Conservation (phyloP, 2,329 filamentous ascomycete genomes). For the Bipolaris bicolor region DNA sequence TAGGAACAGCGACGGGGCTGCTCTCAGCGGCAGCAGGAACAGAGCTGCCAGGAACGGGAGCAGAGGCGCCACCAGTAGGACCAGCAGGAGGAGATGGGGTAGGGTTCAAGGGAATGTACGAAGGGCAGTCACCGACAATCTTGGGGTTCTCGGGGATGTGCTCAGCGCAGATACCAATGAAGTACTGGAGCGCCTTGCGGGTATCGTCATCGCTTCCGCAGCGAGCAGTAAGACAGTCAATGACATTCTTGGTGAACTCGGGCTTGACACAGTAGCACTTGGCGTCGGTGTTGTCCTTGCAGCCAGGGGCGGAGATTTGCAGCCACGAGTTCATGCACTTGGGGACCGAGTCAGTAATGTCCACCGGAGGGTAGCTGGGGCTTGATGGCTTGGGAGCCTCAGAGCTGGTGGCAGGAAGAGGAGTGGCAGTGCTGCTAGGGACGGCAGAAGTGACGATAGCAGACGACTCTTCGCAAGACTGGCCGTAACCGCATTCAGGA, state of each 20-base stretch:
- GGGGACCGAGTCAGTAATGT: constrained; percentile 74
- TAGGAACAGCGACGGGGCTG: constrained; percentile 15
- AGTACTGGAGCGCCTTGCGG: constrained; percentile 75
- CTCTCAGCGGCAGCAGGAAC: constrained; percentile 19
- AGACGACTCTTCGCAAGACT: constrained; percentile 23
- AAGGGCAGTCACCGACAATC: constrained; percentile 77
- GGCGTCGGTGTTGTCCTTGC: constrained; percentile 81
- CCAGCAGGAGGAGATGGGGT: constrained; percentile 33
- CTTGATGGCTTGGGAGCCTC: constrained; percentile 25
- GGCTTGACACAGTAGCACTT: constrained; percentile 85
- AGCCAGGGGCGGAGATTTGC: constrained; percentile 64
- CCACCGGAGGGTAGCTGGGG: constrained; percentile 32
- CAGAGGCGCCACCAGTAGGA: constrained; percentile 21
- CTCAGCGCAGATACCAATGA: constrained; percentile 87
- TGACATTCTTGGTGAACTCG: constrained; percentile 78
- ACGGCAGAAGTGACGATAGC: constrained; percentile 4
- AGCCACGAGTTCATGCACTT: constrained; percentile 93
- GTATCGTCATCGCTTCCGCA: constrained; percentile 68
- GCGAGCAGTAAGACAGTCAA: constrained; percentile 80
- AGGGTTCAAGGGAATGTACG: constrained; percentile 57
- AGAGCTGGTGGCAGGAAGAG: constrained; percentile 19
- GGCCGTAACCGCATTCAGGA: constrained; percentile 21
- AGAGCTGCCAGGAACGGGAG: constrained; percentile 5
- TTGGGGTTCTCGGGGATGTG: constrained; percentile 79
- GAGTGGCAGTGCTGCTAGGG: constrained; percentile 4